Evolutionary conservation across 1,284 basidiomycete genomes (phyloP).

Genomic region (Cutaneotrichosporon cavernicola): DNA sequence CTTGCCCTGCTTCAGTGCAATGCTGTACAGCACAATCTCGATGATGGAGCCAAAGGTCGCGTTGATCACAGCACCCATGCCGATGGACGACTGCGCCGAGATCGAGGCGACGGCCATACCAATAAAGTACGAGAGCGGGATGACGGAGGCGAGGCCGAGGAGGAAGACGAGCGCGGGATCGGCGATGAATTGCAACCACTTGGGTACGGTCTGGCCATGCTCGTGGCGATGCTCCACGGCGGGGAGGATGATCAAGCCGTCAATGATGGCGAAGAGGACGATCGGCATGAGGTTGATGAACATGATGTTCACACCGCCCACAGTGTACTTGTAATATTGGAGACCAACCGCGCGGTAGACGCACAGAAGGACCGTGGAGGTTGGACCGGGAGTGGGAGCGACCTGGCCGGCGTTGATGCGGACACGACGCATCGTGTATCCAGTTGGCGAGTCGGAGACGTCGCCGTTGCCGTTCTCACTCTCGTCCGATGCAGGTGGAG

Average conservation of each 20-base stretch:
- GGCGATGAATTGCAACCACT: constrained; percentile 67
- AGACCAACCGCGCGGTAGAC: constrained; percentile 87
- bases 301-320: constrained; percentile 97
- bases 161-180: constrained; percentile 80
- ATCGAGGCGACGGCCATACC: constrained; percentile 99
- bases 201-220: constrained; percentile 33
- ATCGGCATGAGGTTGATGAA: constrained; percentile 94
- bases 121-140: constrained; percentile 97
- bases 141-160: constrained; percentile 83
- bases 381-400: constrained; percentile 67
- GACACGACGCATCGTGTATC: constrained; percentile 44
- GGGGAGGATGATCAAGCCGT: constrained; percentile 79
- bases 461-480: constrained; percentile 20
- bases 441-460: constrained; percentile 25
- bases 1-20: constrained; percentile 84
- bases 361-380: constrained; percentile 86
- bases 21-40: constrained; percentile 90
- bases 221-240: constrained; percentile 66
- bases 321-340: constrained; percentile 98
- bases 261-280: constrained; percentile 93
- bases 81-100: constrained; percentile 94
- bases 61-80: constrained; percentile 99
- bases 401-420: constrained; percentile 68
- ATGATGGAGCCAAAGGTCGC: constrained; percentile 98
- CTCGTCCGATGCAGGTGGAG: constrained; percentile 12